phyloP scores from a whole-genome alignment of 2,329 filamentous ascomycete genomes.

The Clathrospora elynae region DNA sequence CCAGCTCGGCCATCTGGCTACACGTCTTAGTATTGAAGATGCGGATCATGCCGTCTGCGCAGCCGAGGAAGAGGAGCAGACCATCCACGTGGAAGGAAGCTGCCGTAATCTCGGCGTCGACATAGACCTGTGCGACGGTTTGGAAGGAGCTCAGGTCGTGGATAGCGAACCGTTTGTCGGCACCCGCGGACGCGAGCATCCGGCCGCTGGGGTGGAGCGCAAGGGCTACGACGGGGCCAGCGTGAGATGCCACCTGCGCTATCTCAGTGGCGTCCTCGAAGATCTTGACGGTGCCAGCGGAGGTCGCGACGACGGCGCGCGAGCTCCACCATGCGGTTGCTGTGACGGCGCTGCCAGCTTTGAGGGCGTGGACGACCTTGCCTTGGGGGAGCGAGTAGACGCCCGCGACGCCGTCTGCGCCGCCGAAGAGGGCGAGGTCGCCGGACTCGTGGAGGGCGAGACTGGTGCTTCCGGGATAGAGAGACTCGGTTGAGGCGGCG shows the following conservation, averaged over 20 bases:
- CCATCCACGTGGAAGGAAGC: constrained; percentile 94
- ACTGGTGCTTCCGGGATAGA: constrained; percentile 64
- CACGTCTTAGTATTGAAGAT: constrained; percentile 86
- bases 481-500: constrained; percentile 58
- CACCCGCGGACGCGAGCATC: constrained; percentile 83
- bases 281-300: constrained; percentile 78
- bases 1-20: constrained; percentile 75
- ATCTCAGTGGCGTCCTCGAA: constrained; percentile 73
- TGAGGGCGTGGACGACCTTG: constrained; percentile 72
- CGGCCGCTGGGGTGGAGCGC: constrained; percentile 81
- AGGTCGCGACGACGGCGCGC: constrained; percentile 73
- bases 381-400: constrained; percentile 79
- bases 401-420: constrained; percentile 73
- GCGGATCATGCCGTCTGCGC: constrained; percentile 78
- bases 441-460: constrained; percentile 65
- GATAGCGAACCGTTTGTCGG: constrained; percentile 89
- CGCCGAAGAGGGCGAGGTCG: constrained; percentile 73
- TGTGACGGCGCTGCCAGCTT: constrained; percentile 69
- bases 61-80: constrained; percentile 87
- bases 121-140: constrained; percentile 77
- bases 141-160: constrained; percentile 76
- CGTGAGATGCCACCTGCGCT: constrained; percentile 77
- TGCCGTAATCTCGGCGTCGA: constrained; percentile 75
- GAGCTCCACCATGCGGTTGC: constrained; percentile 68
- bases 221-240: constrained; percentile 77